A percentile compares a stretch with the other conserved stretches of the same genome.
Conservation (phyloP, 2,329 filamentous ascomycete genomes). For the Gyromitra esculenta region DNA sequence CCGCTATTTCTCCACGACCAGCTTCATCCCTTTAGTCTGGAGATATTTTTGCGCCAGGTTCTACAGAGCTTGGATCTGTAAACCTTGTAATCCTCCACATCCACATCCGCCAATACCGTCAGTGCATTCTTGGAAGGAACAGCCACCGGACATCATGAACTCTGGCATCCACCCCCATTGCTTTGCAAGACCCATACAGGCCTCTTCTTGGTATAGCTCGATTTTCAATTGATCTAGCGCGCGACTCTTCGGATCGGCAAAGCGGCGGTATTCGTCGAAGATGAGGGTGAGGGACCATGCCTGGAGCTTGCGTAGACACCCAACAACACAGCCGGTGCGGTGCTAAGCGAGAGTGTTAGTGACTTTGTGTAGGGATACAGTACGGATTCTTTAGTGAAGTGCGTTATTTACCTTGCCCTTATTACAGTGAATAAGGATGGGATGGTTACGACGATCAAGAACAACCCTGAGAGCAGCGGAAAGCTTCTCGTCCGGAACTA, state of each 20-base stretch:
- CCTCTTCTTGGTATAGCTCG: slow-evolving; percentile 55
- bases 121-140: slow-evolving; percentile 49
- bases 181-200: slow-evolving; percentile 51
- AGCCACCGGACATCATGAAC: slow-evolving; percentile 42
- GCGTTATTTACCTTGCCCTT: slow-evolving; percentile 74
- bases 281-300: slow-evolving; percentile 72
- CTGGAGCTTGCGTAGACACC: slow-evolving; percentile 76
- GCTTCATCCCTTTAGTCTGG: not conserved
- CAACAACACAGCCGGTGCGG: slow-evolving; percentile 88
- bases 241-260: slow-evolving; percentile 57
- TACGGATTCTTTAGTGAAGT: not conserved
- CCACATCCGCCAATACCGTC: slow-evolving; percentile 43
- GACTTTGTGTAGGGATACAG: not conserved
- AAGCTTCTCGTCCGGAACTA: slow-evolving; percentile 72
- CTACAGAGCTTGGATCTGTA: slow-evolving; percentile 44
- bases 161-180: slow-evolving; percentile 54
- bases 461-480: slow-evolving; percentile 75
- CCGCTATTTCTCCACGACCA: slow-evolving; percentile 1
- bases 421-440: slow-evolving; percentile 89
- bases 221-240: slow-evolving; percentile 57
- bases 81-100: slow-evolving; percentile 35
- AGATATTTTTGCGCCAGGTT: not conserved
- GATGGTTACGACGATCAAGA: slow-evolving; percentile 77
- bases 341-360: slow-evolving; percentile 66
- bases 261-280: slow-evolving; percentile 71